Percentiles rank a stretch among this genome's conserved stretches.
These are phyloP conservation scores for Vanilla planifolia DNA, from an alignment of 106 monocot species.

Conservation along the genomic window DNA sequence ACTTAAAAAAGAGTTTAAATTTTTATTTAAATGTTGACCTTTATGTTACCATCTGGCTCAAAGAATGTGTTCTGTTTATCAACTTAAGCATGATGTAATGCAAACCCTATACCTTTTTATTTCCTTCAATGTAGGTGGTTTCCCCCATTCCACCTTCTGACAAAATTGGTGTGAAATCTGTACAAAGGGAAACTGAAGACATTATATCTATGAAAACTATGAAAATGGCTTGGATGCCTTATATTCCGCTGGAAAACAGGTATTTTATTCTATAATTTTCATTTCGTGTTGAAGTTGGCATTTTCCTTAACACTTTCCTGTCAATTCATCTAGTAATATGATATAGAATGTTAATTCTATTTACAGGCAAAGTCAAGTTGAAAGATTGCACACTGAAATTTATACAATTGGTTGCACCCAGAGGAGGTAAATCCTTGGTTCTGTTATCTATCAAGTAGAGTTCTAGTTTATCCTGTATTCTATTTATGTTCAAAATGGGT, in stretches of 20 bases:
- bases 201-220: conserved; percentile 95
- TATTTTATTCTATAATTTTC: conserved; percentile 14
- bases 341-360: background rate
- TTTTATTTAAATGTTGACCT: no score
- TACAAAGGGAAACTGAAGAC: conserved; percentile 88
- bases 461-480: no score
- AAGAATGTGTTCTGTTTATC: no score
- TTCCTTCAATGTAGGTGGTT: conserved; percentile 44
- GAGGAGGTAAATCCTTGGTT: conserved; percentile 61
- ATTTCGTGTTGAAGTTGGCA: background rate
- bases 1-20: no score
- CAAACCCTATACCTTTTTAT: background rate
- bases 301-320: background rate
- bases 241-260: conserved; percentile 85
- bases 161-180: conserved; percentile 88
- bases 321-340: background rate
- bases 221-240: conserved; percentile 98
- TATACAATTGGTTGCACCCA: conserved; percentile 83
- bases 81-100: no score
- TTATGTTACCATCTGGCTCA: no score
- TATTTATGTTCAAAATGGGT: no score
- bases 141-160: conserved; percentile 96
- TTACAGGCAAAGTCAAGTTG: conserved; percentile 60
- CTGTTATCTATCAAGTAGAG: background rate
- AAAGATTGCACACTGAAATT: conserved; percentile 74